Base-by-base conservation (phyloP, 75 land plant species). In the Sequoia sempervirens region DNA sequence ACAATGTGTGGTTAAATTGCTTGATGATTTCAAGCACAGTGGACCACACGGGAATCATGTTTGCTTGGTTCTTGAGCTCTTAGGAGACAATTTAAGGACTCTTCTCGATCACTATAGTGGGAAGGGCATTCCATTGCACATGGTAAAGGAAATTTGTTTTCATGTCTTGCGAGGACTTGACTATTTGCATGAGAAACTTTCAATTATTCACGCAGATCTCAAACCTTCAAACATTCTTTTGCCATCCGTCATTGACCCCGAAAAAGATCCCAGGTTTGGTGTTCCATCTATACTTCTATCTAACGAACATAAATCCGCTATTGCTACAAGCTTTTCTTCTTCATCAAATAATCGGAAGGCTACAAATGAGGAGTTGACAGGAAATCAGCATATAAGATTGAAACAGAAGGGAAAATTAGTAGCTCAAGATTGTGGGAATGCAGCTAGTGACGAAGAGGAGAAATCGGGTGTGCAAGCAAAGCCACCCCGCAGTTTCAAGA, bases 121-220 rank as follows among this genome's bases (percentile, higher is more conserved):
- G 40, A 88, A 90, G 38, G 99, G 97, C 1, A 28, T 96, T 46
- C 99, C 99, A 5, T 76, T 95, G 12, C 86, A 84, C 28, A 92
- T 86, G 91, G 99, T 96, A 58, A 96, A 92, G 81, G 87, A 92
- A 72, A 89, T 97, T 8, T 91, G 96, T 76, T 87, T 64, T 50
- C 87, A 91, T 81, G 85, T 97, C 53, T 83, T 97, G 52, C 87
- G 88, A 18, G 97, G 97, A 0, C 86, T 97, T 36, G 93, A 95
- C 78, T 97, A 95, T 46, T 90, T 97, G 80, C 99, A 95, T 70
- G 84, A 90, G 14, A 86, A 94, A 84, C 92, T 95, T 15, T 94
- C 96, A 1, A 94, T 97, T 36, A 96, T 97, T 38, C 99, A 97
- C 88, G 95, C 98, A 7, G 99, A 95, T 86, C 86, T 97, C 84